phyloP scores from a whole-genome alignment of 768 basidiomycete species.

The Mycena sanguinolenta region DNA sequence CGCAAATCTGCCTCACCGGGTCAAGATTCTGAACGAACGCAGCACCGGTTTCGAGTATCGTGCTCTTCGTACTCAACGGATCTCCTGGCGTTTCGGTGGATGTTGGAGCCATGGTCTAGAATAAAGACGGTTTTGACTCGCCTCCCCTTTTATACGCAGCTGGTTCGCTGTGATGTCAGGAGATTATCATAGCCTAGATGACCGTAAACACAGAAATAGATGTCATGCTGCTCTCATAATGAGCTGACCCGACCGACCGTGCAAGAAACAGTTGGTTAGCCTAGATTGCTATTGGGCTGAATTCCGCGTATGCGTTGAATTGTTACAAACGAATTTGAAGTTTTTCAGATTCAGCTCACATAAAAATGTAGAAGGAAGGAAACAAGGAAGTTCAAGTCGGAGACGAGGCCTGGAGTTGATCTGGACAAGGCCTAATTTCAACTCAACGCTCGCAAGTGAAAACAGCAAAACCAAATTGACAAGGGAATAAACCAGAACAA shows the following conservation, averaged over 20 bases:
- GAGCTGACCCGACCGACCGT: not conserved
- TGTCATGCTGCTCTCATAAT: not conserved
- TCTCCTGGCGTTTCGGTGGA: conserved; percentile 20
- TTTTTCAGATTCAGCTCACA: too few species aligned
- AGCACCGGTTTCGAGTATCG: conserved; percentile 27
- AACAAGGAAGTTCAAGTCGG: too few species aligned
- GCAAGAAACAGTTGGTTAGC: too few species aligned
- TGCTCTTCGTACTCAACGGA: conserved; percentile 18
- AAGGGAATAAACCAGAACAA: too few species aligned
- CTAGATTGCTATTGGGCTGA: too few species aligned
- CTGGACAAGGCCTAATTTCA: too few species aligned
- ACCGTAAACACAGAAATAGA: not conserved
- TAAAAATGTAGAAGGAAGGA: too few species aligned
- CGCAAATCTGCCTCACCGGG: conserved; percentile 31
- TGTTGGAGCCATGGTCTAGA: not conserved
- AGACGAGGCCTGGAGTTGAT: too few species aligned
- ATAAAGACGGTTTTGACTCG: not conserved
- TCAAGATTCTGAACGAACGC: conserved; percentile 26
- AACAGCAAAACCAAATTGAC: too few species aligned
- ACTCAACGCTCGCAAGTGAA: too few species aligned
- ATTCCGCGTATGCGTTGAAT: too few species aligned
- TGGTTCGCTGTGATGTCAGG: not conserved
- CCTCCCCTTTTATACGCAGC: not conserved
- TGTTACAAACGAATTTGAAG: too few species aligned
- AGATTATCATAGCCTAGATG: not conserved